phyloP scores from a whole-genome alignment of 2,329 filamentous ascomycete species.

The Teratosphaeria destructans region DNA sequence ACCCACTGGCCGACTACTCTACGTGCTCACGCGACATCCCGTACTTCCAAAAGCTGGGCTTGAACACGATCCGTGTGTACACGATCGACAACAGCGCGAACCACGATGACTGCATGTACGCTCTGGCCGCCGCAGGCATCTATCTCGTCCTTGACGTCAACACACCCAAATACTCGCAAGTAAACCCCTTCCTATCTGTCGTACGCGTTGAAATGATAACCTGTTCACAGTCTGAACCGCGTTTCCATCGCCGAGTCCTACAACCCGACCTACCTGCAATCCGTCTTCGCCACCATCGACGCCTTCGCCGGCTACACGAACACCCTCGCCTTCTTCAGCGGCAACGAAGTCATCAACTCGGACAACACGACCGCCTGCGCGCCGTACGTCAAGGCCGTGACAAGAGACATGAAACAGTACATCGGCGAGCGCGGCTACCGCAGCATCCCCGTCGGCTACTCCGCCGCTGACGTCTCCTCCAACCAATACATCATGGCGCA shows the following conservation, averaged over 20 bases:
- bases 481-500: slow-evolving; percentile 77
- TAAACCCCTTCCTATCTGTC: no score
- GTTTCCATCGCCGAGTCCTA: slow-evolving; percentile 59
- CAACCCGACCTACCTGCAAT: slow-evolving; percentile 74
- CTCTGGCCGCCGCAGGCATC: slow-evolving; percentile 71
- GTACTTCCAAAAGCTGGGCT: slow-evolving; percentile 69
- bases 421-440: slow-evolving; percentile 59
- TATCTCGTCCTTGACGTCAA: slow-evolving; percentile 87
- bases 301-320: slow-evolving; percentile 73
- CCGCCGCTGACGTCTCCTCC: slow-evolving; percentile 68
- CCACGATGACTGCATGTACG: slow-evolving; percentile 76
- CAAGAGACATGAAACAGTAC: slow-evolving; percentile 70
- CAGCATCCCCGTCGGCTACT: slow-evolving; percentile 66
- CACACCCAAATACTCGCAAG: slow-evolving; percentile 54
- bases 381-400: slow-evolving; percentile 58
- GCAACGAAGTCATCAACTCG: slow-evolving; percentile 63
- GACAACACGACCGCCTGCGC: slow-evolving; percentile 50
- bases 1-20: slow-evolving; percentile 61
- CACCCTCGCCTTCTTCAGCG: slow-evolving; percentile 72
- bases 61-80: slow-evolving; percentile 88
- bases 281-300: slow-evolving; percentile 78
- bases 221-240: slow-evolving; percentile 59
- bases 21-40: slow-evolving; percentile 69
- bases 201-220: no score
- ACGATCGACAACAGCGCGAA: slow-evolving; percentile 74